Conservation (phyloP, 2,329 filamentous ascomycete genomes). For the Botrytis tulipae region DNA sequence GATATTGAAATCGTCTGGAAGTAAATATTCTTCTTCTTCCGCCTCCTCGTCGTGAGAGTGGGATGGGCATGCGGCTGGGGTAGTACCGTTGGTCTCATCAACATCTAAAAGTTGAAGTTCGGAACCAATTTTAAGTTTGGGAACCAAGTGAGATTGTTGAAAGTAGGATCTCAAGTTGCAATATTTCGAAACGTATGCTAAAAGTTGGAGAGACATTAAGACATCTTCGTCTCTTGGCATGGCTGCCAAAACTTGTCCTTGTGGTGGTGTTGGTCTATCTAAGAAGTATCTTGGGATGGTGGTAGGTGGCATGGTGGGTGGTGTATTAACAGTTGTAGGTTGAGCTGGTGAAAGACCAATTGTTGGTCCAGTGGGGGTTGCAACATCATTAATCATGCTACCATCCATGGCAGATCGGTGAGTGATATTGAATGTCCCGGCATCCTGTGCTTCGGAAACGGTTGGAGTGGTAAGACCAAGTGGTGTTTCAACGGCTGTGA, state of each 20-base stretch:
- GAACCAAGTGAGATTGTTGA: constrained; percentile 90
- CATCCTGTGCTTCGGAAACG: constrained; percentile 78
- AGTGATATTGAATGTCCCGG: constrained; percentile 90
- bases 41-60: constrained; percentile 65
- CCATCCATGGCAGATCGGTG: constrained; percentile 82
- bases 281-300: constrained; percentile 77
- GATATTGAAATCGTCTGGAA: constrained; percentile 95
- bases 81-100: constrained; percentile 49
- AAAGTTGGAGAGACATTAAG: constrained; percentile 92
- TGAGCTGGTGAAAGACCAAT: constrained; percentile 69
- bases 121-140: constrained; percentile 82
- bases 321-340: constrained; percentile 60
- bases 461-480: constrained; percentile 75
- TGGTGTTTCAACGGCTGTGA: constrained; percentile 66
- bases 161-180: constrained; percentile 95
- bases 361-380: constrained; percentile 63
- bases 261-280: constrained; percentile 64
- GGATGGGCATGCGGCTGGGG: constrained; percentile 38
- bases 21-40: constrained; percentile 74
- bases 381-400: constrained; percentile 72
- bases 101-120: constrained; percentile 80
- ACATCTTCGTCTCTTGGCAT: constrained; percentile 98
- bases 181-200: constrained; percentile 98
- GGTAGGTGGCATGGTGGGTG: constrained; percentile 71
- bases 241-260: constrained; percentile 74